phyloP scores from a whole-genome alignment of 2,329 filamentous ascomycete species.

The Penicillium capsulatum region DNA sequence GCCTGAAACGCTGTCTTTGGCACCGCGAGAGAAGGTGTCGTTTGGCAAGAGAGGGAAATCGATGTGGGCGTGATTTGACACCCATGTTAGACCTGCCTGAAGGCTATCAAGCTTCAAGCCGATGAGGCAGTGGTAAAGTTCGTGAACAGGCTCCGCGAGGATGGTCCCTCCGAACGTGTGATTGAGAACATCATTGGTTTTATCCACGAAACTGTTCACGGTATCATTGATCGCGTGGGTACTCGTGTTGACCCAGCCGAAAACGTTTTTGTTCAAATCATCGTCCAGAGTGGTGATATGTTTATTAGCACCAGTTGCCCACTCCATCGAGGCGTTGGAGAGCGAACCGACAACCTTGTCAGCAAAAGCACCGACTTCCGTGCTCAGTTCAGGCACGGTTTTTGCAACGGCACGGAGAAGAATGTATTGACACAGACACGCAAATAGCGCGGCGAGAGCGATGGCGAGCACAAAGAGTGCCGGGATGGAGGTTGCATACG shows the following conservation, averaged over 20 bases:
- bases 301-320: constrained; percentile 71
- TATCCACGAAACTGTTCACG: constrained; percentile 72
- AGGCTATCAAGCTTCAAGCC: constrained; percentile 79
- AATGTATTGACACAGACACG: constrained; percentile 76
- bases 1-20: constrained; percentile 53
- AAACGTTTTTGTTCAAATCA: constrained; percentile 77
- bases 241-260: constrained; percentile 81
- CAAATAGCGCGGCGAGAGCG: constrained; percentile 74
- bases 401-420: constrained; percentile 70
- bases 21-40: constrained; percentile 78
- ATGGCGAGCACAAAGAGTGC: constrained; percentile 84
- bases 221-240: constrained; percentile 81
- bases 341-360: constrained; percentile 70
- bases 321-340: constrained; percentile 67
- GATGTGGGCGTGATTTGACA: constrained; percentile 79
- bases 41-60: constrained; percentile 72
- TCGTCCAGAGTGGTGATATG: constrained; percentile 62
- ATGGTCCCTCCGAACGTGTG: constrained; percentile 76
- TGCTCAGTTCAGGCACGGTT: constrained; percentile 69
- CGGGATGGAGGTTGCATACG: constrained; percentile 79
- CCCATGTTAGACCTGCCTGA: constrained; percentile 88
- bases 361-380: constrained; percentile 73
- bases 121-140: constrained; percentile 82
- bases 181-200: constrained; percentile 71
- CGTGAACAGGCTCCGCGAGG: constrained; percentile 70